Evolutionary conservation across 2,329 filamentous ascomycete species (phyloP), one percentile per base, ranked within the genome.

Genomic region (Penicillium sclerotigenum): DNA sequence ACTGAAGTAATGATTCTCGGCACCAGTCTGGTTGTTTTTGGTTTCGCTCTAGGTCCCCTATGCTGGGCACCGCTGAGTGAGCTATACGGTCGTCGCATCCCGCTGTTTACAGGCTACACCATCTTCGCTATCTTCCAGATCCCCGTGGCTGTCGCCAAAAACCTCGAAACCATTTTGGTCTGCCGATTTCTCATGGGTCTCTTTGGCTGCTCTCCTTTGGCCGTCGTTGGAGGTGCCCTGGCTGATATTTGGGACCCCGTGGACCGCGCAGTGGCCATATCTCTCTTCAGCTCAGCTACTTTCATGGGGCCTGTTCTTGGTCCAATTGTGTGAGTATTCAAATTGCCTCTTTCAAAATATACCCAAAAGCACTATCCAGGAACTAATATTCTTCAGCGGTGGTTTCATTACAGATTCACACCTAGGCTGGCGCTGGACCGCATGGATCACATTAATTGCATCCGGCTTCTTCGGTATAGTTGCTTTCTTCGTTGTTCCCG

Each of bases 351-450:
- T 28, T n/a, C 4, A 8, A 11, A 29, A 29, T 6, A 4, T 20
- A 8, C 29, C 28, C 16, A 16, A 11, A 26, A 34, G 2, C 14
- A 24, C 5, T n/a, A 18, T 22, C 3, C 29, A 42, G 46, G 54
- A 36, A 26, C 46, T 49, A 52, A 47, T 9, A 36, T 26, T 24
- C 6, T 41, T 36, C 31, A 66, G 64, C 3, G 80, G 80, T 13
- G 78, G 76, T 0, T 83, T 82, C 57, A 75, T 82, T 24, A 78
- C 77, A 1, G 70, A 79, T 43, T 78, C 73, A 18, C 58, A 77
- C 56, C 75, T 84, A 0, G 80, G 81, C 28, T 85, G 83, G 82
- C 73, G 82, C 36, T 85, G 82, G 82, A 84, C 80, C 0, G 76
- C 77, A 7, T 87, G 81, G 75, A 74, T 84, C 40, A 83, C 80